Base-by-base conservation (phyloP, 345 rosid species). In the Cardamine resedifolia region DNA sequence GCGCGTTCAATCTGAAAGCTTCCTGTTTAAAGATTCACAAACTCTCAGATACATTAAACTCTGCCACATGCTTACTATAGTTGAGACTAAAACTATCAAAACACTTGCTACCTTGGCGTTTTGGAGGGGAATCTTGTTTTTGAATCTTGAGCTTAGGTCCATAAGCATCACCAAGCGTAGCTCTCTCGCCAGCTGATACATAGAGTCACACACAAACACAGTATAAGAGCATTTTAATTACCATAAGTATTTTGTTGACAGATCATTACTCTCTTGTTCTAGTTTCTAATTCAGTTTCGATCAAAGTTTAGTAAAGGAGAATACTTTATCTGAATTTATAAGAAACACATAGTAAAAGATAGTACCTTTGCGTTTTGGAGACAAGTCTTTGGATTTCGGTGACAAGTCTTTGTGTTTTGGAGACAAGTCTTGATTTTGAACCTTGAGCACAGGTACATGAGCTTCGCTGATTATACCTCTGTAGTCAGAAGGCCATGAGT, bases 1-100 rank as follows among this genome's bases (percentile, higher is more conserved):
- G 33, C 58, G 16, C 30, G 64, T 0, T 53, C 63, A 31, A 61
- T 68, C 19, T 16, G 24, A 63, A 70, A 71, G 26, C 66, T 73
- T 31, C 69, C 72, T 81, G 78, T 90, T 90, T 84, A 82, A 44
- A 73, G 73, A 74, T 20, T 65, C 64, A 12, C 60, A n/a, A n/a
- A n/a, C n/a, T n/a, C n/a, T n/a, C n/a, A n/a, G n/a, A n/a, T n/a
- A n/a, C n/a, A n/a, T n/a, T n/a, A n/a, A n/a, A n/a, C n/a, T n/a
- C n/a, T n/a, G n/a, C n/a, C n/a, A n/a, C n/a, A n/a, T n/a, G n/a
- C n/a, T n/a, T n/a, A n/a, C n/a, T n/a, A n/a, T n/a, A n/a, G n/a
- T n/a, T n/a, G n/a, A n/a, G n/a, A n/a, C n/a, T n/a, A n/a, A n/a
- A n/a, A n/a, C 19, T 27, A 66, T 28, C 38, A 27, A 47, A 72